Evolutionary conservation across 345 rosid species (phyloP), one percentile per base, ranked within the genome.

Genomic region (Eucalyptus tenuipes): DNA sequence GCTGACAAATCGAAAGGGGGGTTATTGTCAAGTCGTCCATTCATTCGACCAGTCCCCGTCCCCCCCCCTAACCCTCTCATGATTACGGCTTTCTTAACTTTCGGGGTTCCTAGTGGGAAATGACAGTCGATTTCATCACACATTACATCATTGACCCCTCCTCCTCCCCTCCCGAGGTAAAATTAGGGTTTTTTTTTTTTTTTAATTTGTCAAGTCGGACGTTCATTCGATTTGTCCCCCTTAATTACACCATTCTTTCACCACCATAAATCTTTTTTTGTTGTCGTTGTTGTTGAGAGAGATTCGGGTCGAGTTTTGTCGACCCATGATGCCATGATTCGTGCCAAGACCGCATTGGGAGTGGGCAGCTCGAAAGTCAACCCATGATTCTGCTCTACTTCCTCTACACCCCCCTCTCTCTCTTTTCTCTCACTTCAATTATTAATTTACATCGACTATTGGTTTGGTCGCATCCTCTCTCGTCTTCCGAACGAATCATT

Each of bases 191-290:
- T 52, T 3, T 18, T 52, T 52, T 50, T 17, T 17, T 52, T 7
- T 6, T 6, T 4, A 50, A 18, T 52, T 61, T 61, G 4, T 61
- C 33, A 12, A 6, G 84, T 75, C 84, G 47, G 84, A 40, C 84
- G 40, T 75, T 75, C 84, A 75, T 75, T 75, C 84, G 86, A 37
- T 87, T 86, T 88, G 91, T 89, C 90, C 75, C 89, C 71, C 89
- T 91, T 44, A 52, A 66, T 75, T 75, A 40, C 47, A 75, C 45
- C 24, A 17, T 29, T 29, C 13, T 75, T 75, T 75, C 29, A 75
- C 84, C 29, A 5, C 16, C 29, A 29, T 61, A 61, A 55, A 55
- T 55, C 61, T 55, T 24, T 55, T 55, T 55, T 24, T 55, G 3
- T 16, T 55, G 29, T 55, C 13, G 12, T 24, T 55, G 29, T 55